Evolutionary conservation across 2,329 filamentous ascomycete genomes (phyloP).

Genomic region (Gliomastix tumulicola): DNA sequence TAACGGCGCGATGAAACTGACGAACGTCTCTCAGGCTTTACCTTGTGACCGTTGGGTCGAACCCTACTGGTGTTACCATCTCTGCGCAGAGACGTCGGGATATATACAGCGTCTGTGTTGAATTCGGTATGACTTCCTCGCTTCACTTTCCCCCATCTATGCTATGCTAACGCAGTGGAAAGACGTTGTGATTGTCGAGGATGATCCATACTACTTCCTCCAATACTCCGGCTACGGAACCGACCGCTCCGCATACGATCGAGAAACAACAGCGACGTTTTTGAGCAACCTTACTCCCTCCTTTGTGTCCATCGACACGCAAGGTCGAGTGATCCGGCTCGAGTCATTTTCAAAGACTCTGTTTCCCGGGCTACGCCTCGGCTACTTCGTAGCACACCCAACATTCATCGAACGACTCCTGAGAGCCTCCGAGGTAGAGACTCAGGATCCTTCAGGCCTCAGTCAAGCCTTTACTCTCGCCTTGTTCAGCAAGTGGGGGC

Average conservation of each 20-base stretch:
- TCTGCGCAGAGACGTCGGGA: slow-evolving; percentile 46
- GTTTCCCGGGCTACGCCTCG: slow-evolving; percentile 51
- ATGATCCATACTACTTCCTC: slow-evolving; percentile 16
- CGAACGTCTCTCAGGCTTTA: slow-evolving; percentile 11
- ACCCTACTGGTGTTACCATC: slow-evolving; percentile 64
- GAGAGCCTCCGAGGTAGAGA: slow-evolving; percentile 37
- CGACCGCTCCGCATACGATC: background rate
- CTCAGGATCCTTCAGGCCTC: slow-evolving; percentile 63
- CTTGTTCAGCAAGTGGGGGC: slow-evolving; percentile 57
- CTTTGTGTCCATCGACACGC: slow-evolving; percentile 13
- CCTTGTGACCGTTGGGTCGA: slow-evolving; percentile 49
- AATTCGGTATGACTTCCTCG: slow-evolving; percentile 35
- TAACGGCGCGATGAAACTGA: too few relatives aligned
- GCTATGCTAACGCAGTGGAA: too few relatives aligned
- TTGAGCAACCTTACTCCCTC: slow-evolving; percentile 10
- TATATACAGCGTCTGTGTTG: slow-evolving; percentile 39
- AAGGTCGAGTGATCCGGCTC: slow-evolving; percentile 16
- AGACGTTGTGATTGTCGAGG: slow-evolving; percentile 7
- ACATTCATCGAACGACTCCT: slow-evolving; percentile 19
- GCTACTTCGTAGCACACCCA: slow-evolving; percentile 47
- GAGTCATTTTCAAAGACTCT: slow-evolving; percentile 14
- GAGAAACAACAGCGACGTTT: slow-evolving; percentile 7
- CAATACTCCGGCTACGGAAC: slow-evolving; percentile 12
- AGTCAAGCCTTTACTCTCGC: slow-evolving; percentile 37
- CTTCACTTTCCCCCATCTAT: background rate